phyloP scores from a whole-genome alignment of 768 basidiomycete species.

The Phylloporus sp. region DNA sequence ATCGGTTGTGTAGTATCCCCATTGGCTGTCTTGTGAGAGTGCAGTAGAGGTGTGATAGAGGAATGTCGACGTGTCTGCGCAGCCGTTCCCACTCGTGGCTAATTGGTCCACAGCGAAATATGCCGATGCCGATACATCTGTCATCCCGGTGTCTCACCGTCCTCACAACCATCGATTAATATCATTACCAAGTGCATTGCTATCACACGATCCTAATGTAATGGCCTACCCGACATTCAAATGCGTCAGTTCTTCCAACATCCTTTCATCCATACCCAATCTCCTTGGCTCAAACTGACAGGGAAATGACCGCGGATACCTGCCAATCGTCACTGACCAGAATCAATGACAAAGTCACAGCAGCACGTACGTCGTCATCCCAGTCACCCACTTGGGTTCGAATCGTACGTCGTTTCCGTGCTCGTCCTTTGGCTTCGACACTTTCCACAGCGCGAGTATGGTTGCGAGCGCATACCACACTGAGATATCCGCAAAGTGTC shows the following conservation, averaged over 20 bases:
- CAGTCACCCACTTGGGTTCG: constrained; percentile 12
- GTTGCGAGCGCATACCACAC: constrained; percentile 15
- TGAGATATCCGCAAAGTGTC: constrained; percentile 14
- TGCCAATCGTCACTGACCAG: neutral
- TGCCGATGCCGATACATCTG: constrained; percentile 10
- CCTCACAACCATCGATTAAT: constrained; percentile 22
- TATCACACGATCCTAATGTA: neutral
- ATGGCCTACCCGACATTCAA: neutral
- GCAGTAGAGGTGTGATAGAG: constrained; percentile 13
- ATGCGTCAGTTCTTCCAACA: constrained; percentile 9
- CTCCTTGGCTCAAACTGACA: constrained; percentile 13
- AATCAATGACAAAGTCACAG: neutral
- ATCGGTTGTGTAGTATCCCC: neutral
- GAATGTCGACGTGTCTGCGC: constrained; percentile 1
- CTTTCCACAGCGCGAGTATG: constrained; percentile 15
- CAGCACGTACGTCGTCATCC: constrained; percentile 12
- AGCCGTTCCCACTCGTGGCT: constrained; percentile 21
- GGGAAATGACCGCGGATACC: constrained; percentile 14
- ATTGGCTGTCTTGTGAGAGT: neutral
- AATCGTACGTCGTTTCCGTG: constrained; percentile 4
- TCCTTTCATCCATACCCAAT: constrained; percentile 4
- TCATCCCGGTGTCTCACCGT: constrained; percentile 6
- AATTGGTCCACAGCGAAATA: constrained; percentile 13
- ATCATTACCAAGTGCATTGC: neutral
- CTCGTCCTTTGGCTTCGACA: constrained; percentile 10